Percentiles rank a stretch among this genome's conserved stretches.
These are phyloP conservation scores for Lanmaoa rubissima DNA, from an alignment of 768 basidiomycete species.

Conservation along the genomic window DNA sequence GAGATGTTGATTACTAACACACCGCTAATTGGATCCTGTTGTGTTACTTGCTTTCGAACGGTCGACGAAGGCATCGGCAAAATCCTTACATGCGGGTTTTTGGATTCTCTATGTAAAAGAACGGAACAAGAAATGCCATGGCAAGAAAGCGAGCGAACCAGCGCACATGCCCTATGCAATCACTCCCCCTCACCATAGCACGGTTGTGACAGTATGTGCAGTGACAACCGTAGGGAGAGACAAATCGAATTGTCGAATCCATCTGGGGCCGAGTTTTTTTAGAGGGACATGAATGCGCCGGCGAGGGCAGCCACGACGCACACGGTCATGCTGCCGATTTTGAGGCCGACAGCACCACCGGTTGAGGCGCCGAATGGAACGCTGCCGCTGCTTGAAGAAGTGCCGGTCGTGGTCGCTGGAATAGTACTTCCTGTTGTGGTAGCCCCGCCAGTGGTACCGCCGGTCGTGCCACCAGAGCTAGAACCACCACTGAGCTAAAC, in stretches of 20 bases:
- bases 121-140: not conserved
- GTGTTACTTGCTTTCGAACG: too few species aligned
- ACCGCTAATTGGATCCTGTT: too few species aligned
- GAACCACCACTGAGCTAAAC: slow-evolving; percentile 15
- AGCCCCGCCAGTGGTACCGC: not conserved
- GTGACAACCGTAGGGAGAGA: too few species aligned
- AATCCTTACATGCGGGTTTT: too few species aligned
- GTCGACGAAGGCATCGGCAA: too few species aligned
- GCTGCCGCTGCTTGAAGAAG: not conserved
- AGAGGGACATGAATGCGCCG: slow-evolving; percentile 14
- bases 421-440: not conserved
- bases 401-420: not conserved
- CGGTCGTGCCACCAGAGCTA: not conserved
- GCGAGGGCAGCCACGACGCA: slow-evolving; percentile 10
- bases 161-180: not conserved
- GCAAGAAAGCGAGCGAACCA: not conserved
- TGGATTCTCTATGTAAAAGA: not conserved
- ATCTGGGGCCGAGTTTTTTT: not conserved
- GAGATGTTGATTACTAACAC: too few species aligned
- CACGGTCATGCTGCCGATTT: not conserved
- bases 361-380: not conserved
- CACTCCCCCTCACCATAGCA: not conserved
- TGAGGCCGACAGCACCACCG: slow-evolving; percentile 5
- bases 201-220: not conserved
- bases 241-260: not conserved